Conservation (phyloP, 352 stramenopile genomes). For the Phytophthora foliorum region DNA sequence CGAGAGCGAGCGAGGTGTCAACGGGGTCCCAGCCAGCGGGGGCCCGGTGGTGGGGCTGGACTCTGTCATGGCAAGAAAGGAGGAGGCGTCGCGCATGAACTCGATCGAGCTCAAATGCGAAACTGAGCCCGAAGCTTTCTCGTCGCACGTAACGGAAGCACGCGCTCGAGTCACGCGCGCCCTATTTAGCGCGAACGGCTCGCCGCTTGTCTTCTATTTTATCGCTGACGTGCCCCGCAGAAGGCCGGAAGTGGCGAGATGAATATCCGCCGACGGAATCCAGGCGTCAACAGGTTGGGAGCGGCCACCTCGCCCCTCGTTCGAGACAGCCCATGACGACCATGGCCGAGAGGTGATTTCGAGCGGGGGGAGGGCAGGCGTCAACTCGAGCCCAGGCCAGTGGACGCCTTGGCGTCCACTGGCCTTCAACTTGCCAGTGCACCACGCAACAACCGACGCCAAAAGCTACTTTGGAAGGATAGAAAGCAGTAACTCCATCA, state of each 20-base stretch:
- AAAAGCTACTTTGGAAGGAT: slow-evolving; percentile 14
- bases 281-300: not conserved
- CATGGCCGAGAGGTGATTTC: slow-evolving; percentile 12
- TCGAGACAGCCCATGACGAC: slow-evolving; percentile 41
- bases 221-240: slow-evolving; percentile 26
- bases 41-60: slow-evolving; percentile 23
- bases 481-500: no score
- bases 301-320: not conserved
- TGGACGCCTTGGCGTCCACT: not conserved
- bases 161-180: no score
- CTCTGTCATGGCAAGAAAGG: slow-evolving; percentile 27
- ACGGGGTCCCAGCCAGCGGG: slow-evolving; percentile 15
- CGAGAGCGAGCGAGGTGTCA: slow-evolving; percentile 30
- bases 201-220: slow-evolving; percentile 44
- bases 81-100: slow-evolving; percentile 19
- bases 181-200: slow-evolving; percentile 39
- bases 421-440: slow-evolving; percentile 22
- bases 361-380: slow-evolving; percentile 1
- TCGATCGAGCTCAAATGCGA: slow-evolving; percentile 27
- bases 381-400: slow-evolving; percentile 19
- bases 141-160: slow-evolving; percentile 37
- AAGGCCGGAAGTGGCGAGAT: slow-evolving; percentile 2
- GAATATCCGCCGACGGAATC: slow-evolving; percentile 6
- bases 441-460: slow-evolving; percentile 7
- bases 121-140: slow-evolving; percentile 37